Base-by-base conservation (phyloP, 352 stramenopile genomes). In the Saprolegnia parasitica region DNA sequence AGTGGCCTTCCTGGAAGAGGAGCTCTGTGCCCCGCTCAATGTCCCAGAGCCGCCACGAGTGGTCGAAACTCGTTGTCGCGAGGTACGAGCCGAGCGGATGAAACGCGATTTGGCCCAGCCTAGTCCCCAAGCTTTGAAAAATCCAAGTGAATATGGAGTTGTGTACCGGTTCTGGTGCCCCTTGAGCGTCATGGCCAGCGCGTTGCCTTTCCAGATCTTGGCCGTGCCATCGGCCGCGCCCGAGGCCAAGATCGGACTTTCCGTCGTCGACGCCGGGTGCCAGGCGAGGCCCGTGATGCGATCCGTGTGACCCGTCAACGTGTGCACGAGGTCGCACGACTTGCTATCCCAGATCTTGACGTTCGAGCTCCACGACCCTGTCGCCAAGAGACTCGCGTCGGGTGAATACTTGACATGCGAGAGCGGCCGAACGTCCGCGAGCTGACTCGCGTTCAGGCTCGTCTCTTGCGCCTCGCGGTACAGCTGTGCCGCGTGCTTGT, bases 11-110 rank as follows among this genome's bases (percentile, higher is more conserved):
- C 74, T 99, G 97, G 16, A 99, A 71, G 40, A 99, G 73, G 54
- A 98, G 75, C 68, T 97, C 91, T 47, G 90, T 82, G 9, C 81
- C 86, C 0, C 90, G 97, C 39, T 96, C 88, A 16, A 98, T 82
- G 76, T 99, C 96, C 96, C 96, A 99, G 18, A 99, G 81, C n/a
- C 97, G 81, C 96, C 96, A 99, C 23, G 96, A 98, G 71, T 98
- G 89, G 76, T 99, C 97, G 73, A 98, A 98, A 74, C 89, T 97
- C 11, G 95, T 98, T 9, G 95, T 99, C 26, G 84, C 96, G 6
- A 99, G 78, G 72, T 92, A 93, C 47, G 89, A 73, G 16, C 96
- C 93, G n/a, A 86, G 77, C 4, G 97, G 96, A 79, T 99, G 97
- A 73, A 98, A 99, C 9, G 89, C 93, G 24, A 98, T 86, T 65